Base-by-base conservation (phyloP, 441 rosid genomes). In the Mallotus japonicus region DNA sequence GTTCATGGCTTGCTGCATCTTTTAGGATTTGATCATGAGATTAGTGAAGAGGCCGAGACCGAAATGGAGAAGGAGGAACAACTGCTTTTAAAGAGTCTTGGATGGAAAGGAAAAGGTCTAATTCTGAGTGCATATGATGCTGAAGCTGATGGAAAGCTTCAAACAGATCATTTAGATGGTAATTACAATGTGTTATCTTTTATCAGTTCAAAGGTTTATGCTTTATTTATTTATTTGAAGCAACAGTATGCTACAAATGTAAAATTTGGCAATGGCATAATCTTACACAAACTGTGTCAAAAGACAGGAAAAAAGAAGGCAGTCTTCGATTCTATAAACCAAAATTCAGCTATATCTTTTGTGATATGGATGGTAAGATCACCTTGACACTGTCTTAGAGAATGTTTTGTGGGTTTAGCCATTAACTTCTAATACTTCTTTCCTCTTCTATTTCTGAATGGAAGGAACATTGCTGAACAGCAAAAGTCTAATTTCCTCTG, bases 31-130 rank as follows among this genome's bases (percentile, higher is more conserved):
- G 97, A 92, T 88, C 99, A 92, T 76, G 99, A 95, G 82, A 77
- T 92, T 51, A 87, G 97, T 22, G 94, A 90, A 64, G 97, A 88
- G 77, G 99, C 98, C 62, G 97, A 95, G 82, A 81, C 82, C 79
- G 98, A 95, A 84, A 95, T 92, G 99, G 99, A 95, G 82, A 82
- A 87, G 80, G 93, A 87, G 75, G 99, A 92, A 78, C 91, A 85
- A 81, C 69, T 80, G 72, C 86, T 95, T 77, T 78, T 92, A 65
- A 84, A 88, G 76, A 85, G 85, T 78, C 97, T 95, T 72, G 96
- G 93, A 40, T 92, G 99, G 99, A 90, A 84, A 76, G 99, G 97
- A 61, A 95, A 95, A 81, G 97, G 99, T 75, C 81, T 95, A 46
- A 92, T 95, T 83, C 90, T 86, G 75, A 87, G 97, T 82, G 96